These are phyloP conservation scores for Cucumis hystrix DNA, from an alignment of 306 rosid species.

Conservation along the genomic window DNA sequence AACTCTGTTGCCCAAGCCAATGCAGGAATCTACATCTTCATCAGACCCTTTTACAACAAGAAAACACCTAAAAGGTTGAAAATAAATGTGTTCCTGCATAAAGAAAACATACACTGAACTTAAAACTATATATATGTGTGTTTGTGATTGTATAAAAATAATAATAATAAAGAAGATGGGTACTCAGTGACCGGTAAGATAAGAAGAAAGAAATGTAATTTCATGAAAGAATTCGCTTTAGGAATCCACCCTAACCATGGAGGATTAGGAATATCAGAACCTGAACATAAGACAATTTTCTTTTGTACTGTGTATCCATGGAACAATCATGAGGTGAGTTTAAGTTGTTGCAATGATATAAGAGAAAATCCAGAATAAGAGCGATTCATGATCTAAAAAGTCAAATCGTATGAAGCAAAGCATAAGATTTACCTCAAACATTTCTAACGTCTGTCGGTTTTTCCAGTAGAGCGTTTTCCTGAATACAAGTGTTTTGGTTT, in stretches of 20 bases:
- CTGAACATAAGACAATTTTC: background rate
- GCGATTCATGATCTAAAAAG: background rate
- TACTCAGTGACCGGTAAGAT: background rate
- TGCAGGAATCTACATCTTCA: constrained; percentile 1
- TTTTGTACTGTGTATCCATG: background rate
- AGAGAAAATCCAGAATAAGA: background rate
- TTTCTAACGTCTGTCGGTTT: constrained; percentile 57
- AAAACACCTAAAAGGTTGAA: background rate
- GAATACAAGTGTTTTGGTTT: constrained; percentile 76
- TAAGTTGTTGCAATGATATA: background rate
- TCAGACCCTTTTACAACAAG: background rate
- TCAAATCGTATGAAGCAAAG: background rate
- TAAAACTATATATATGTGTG: background rate
- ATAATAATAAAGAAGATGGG: background rate
- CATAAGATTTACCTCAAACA: constrained; percentile 12
- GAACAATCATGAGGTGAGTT: background rate
- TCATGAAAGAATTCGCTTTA: background rate
- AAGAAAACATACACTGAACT: background rate
- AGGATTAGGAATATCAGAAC: background rate
- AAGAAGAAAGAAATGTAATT: background rate
- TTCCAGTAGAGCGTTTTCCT: constrained; percentile 68
- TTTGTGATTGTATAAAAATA: too few species aligned
- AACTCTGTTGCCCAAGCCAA: background rate
- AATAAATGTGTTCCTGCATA: background rate
- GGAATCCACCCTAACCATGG: background rate